Evolutionary conservation across 768 basidiomycete genomes (phyloP).

Genomic region (Phlegmacium glaucopus): DNA sequence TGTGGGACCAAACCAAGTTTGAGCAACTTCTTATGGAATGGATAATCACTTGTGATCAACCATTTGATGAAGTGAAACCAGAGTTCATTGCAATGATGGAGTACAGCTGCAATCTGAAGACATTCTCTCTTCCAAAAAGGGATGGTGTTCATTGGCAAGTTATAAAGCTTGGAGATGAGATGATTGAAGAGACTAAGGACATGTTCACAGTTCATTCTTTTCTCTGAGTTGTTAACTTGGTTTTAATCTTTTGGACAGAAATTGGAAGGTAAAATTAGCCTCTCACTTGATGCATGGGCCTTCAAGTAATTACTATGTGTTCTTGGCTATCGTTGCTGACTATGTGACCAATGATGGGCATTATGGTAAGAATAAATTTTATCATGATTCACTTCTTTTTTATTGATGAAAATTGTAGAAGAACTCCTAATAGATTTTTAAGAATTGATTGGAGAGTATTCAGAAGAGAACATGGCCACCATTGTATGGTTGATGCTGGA

Average conservation of each 20-base stretch:
- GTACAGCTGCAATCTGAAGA: slow-evolving; percentile 12
- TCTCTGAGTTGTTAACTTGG: too few relatives aligned
- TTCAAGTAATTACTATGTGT: slow-evolving; percentile 26
- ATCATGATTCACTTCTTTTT: too few relatives aligned
- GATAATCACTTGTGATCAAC: slow-evolving; percentile 10
- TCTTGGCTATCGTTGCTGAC: slow-evolving; percentile 26
- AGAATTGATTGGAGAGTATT: slow-evolving; percentile 31
- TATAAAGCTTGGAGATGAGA: background rate
- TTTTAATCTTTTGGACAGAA: slow-evolving; percentile 3
- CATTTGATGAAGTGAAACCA: slow-evolving; percentile 17
- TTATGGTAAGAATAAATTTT: slow-evolving; percentile 19
- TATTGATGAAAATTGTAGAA: too few relatives aligned
- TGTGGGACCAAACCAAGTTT: slow-evolving; percentile 28
- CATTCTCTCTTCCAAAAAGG: background rate
- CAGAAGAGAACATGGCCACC: slow-evolving; percentile 32
- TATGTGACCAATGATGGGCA: slow-evolving; percentile 23
- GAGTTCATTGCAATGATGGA: slow-evolving; percentile 14
- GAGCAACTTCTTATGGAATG: slow-evolving; percentile 6
- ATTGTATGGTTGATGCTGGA: slow-evolving; percentile 26
- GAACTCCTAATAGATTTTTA: slow-evolving; percentile 34
- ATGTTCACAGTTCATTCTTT: slow-evolving; percentile 15
- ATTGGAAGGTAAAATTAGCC: slow-evolving; percentile 10
- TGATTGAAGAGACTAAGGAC: slow-evolving; percentile 7
- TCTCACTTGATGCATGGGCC: slow-evolving; percentile 29
- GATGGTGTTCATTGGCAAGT: background rate